Evolutionary conservation across 2,329 filamentous ascomycete genomes (phyloP).

Genomic region (Colletotrichum sp.): DNA sequence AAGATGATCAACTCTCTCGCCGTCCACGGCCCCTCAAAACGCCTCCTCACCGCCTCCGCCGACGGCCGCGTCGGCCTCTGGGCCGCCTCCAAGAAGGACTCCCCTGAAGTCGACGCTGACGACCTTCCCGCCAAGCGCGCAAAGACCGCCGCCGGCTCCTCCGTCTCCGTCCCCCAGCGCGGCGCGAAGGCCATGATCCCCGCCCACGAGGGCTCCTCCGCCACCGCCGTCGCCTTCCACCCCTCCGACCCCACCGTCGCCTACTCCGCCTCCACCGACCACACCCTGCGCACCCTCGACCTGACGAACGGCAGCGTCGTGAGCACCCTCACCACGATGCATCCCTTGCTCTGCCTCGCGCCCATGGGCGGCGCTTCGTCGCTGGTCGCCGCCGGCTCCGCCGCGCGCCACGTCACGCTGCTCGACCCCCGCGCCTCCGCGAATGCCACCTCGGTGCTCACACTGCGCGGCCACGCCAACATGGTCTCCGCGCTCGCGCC

Average conservation of each 20-base stretch:
- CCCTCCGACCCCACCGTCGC: conserved; percentile 84
- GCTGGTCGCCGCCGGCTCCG: conserved; percentile 76
- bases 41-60: conserved; percentile 83
- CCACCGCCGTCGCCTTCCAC: conserved; percentile 84
- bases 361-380: conserved; percentile 70
- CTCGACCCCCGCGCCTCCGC: conserved; percentile 86
- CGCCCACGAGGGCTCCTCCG: conserved; percentile 76
- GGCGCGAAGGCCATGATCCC: conserved; percentile 79
- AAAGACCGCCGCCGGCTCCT: conserved; percentile 59
- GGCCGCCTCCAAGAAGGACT: conserved; percentile 79
- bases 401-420: conserved; percentile 87
- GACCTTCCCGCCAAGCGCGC: conserved; percentile 81
- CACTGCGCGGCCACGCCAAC: conserved; percentile 89
- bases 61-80: conserved; percentile 90
- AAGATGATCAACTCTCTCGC: conserved; percentile 76
- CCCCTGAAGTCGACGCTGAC: conserved; percentile 73
- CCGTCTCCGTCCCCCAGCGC: conserved; percentile 66
- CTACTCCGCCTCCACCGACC: conserved; percentile 91
- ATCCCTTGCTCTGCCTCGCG: conserved; percentile 80
- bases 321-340: conserved; percentile 81
- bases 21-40: conserved; percentile 74
- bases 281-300: conserved; percentile 90
- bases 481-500: conserved; percentile 51
- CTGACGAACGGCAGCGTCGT: conserved; percentile 81
- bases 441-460: conserved; percentile 81